phyloP scores from a whole-genome alignment of 2,329 filamentous ascomycete species.

The Pseudogymnoascus verrucosus region DNA sequence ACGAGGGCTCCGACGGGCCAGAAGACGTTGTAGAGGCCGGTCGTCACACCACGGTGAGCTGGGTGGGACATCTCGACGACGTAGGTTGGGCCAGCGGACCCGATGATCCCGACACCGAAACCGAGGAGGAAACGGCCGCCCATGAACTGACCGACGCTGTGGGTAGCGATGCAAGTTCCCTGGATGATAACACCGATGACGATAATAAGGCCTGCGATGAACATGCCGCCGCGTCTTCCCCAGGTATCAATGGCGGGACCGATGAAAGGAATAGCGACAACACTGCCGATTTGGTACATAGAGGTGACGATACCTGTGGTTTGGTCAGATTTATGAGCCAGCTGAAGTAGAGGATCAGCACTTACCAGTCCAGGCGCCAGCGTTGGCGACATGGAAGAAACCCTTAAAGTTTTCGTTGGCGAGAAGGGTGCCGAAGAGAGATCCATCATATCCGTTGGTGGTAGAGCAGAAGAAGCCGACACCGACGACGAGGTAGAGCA shows the following conservation, averaged over 20 bases:
- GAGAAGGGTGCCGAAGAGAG: constrained; percentile 41
- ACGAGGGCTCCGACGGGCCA: constrained; percentile 31
- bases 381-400: constrained; percentile 34
- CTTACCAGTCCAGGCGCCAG: constrained; percentile 39
- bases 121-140: constrained; percentile 44
- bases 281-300: constrained; percentile 41
- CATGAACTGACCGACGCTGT: constrained; percentile 43
- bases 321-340: constrained; percentile 32
- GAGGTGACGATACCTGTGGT: constrained; percentile 40
- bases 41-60: constrained; percentile 49
- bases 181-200: constrained; percentile 41
- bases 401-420: constrained; percentile 35
- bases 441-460: constrained; percentile 43
- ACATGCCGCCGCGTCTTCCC: constrained; percentile 45
- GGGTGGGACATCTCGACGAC: constrained; percentile 55
- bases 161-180: constrained; percentile 30
- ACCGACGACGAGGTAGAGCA: constrained; percentile 38
- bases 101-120: constrained; percentile 49
- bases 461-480: constrained; percentile 42
- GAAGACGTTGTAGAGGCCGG: constrained; percentile 41
- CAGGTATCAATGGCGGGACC: constrained; percentile 36
- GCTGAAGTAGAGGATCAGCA: constrained; percentile 29
- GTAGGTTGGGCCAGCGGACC: constrained; percentile 51
- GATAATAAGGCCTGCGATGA: constrained; percentile 43
- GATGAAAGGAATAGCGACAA: constrained; percentile 35